Percentiles rank a stretch among this genome's conserved stretches.
phyloP scores from a whole-genome alignment of 345 rosid genomes.

The Brassica incana region DNA sequence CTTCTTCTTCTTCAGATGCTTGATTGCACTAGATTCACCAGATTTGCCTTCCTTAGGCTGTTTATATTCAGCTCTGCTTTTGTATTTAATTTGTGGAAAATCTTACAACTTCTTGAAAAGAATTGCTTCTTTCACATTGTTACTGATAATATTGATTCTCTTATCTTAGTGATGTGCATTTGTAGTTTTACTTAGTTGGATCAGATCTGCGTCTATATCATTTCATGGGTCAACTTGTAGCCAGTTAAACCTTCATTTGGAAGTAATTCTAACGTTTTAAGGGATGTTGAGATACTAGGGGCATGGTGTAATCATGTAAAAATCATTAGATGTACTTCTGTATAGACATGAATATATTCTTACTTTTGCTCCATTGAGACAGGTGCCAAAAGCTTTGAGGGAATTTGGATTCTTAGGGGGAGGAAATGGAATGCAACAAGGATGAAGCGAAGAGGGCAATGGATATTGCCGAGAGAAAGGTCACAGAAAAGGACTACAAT shows the following conservation, averaged over 20 bases:
- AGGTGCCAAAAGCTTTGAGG: conserved; percentile 22
- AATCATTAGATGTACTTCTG: background rate
- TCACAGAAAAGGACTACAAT: conserved; percentile 59
- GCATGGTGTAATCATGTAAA: background rate
- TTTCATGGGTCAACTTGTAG: conserved; percentile 6
- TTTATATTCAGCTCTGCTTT: background rate
- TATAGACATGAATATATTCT: conserved; percentile 5
- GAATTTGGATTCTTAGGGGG: conserved; percentile 17
- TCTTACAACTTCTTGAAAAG: background rate
- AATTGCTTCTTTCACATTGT: conserved; percentile 8
- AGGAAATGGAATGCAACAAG: conserved; percentile 81
- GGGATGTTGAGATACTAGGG: background rate
- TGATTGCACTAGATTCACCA: conserved; percentile 17
- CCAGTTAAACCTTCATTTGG: conserved; percentile 1
- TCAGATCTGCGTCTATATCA: conserved; percentile 13
- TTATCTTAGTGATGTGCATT: conserved; percentile 14
- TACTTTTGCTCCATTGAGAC: background rate
- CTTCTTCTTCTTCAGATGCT: background rate
- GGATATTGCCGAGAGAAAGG: conserved; percentile 84
- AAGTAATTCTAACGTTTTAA: conserved; percentile 10
- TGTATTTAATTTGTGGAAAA: conserved; percentile 1
- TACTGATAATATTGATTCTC: background rate
- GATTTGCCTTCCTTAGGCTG: background rate
- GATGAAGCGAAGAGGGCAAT: conserved; percentile 88
- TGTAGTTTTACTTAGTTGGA: conserved; percentile 13